A percentile compares a stretch with the other conserved stretches of the same genome.
Conservation (phyloP, 768 basidiomycete species). For the Amanita pseudoporphyria region DNA sequence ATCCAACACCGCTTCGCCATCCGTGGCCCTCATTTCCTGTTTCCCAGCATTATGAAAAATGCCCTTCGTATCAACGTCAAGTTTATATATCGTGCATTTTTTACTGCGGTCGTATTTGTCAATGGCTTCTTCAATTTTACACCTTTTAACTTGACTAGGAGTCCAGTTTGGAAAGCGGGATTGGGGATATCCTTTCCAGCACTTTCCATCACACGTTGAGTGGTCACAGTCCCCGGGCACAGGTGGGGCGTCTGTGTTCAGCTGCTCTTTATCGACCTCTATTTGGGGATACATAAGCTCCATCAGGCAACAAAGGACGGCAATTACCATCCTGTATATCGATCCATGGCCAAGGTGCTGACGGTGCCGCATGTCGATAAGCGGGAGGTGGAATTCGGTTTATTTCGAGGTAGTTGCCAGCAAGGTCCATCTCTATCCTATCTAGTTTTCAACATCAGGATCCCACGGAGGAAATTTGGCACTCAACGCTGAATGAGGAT, state of each 20-base stretch:
- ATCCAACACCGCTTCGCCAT: constrained; percentile 9
- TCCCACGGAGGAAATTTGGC: too few species aligned
- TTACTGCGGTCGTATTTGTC: constrained; percentile 17
- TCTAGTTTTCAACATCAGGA: background rate
- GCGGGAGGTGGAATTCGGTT: constrained; percentile 23
- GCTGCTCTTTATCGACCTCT: constrained; percentile 23
- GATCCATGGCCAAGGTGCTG: constrained; percentile 39
- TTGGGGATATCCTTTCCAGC: constrained; percentile 34
- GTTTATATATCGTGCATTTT: constrained; percentile 25
- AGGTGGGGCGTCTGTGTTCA: constrained; percentile 24
- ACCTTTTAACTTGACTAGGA: constrained; percentile 28
- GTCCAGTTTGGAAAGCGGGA: constrained; percentile 53
- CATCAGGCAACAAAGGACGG: background rate
- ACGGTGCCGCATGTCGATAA: constrained; percentile 37
- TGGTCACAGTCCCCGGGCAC: constrained; percentile 30
- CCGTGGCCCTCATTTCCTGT: constrained; percentile 12
- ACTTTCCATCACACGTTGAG: constrained; percentile 21
- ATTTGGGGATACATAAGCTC: background rate
- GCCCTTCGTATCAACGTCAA: constrained; percentile 31
- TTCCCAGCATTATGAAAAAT: constrained; percentile 20
- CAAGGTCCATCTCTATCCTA: background rate
- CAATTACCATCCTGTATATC: constrained; percentile 27
- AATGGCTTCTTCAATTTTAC: constrained; percentile 29
- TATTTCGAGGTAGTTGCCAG: background rate
- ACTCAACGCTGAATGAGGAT: background rate